Evolutionary conservation across 768 basidiomycete species (phyloP).

Genomic region (Calvatia gigantea): DNA sequence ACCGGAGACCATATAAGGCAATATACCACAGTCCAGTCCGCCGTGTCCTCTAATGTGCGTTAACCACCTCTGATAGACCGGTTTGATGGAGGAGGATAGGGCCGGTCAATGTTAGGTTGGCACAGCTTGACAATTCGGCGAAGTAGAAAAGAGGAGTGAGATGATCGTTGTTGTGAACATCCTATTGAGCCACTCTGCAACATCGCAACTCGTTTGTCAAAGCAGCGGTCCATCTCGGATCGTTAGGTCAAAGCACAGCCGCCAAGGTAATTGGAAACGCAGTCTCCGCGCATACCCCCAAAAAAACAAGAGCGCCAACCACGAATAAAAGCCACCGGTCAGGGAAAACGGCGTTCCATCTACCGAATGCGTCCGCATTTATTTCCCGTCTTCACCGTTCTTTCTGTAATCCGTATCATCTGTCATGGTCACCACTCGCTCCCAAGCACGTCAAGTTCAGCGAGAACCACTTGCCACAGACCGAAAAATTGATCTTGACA

Average conservation of each 20-base stretch:
- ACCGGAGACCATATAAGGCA: too few relatives aligned
- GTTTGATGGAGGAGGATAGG: too few relatives aligned
- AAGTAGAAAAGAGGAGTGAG: neutral
- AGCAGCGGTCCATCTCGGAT: neutral
- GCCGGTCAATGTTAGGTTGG: too few relatives aligned
- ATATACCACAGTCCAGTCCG: too few relatives aligned
- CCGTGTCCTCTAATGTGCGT: too few relatives aligned
- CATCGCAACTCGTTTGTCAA: neutral
- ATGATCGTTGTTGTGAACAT: neutral
- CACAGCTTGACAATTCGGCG: neutral
- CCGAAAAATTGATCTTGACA: neutral
- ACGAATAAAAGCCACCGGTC: neutral
- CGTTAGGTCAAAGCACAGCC: neutral
- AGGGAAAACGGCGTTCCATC: neutral
- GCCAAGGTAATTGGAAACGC: neutral
- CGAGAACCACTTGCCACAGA: neutral
- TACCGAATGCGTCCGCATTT: neutral
- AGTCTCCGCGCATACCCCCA: neutral
- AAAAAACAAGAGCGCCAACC: neutral
- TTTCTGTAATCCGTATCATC: neutral
- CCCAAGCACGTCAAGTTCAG: neutral
- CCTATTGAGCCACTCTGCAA: neutral
- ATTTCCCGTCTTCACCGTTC: too few relatives aligned
- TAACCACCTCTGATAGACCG: too few relatives aligned
- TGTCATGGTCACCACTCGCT: neutral